phyloP scores from a whole-genome alignment of 441 rosid genomes.

The Arabidopsis hybrid region DNA sequence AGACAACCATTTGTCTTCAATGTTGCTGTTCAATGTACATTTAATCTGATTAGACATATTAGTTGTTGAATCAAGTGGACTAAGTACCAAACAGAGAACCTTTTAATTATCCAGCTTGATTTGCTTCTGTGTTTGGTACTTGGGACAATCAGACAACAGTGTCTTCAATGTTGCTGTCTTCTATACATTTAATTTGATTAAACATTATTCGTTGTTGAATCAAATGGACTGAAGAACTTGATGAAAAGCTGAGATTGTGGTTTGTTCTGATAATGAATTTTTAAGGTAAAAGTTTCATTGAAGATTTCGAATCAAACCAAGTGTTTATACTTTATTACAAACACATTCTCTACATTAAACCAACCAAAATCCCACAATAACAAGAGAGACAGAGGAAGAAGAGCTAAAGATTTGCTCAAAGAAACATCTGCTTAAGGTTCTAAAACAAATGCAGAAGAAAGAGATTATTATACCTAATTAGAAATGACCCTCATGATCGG shows the following conservation, averaged over 20 bases:
- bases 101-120: slow-evolving; percentile 28
- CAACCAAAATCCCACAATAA: not conserved
- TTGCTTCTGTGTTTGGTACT: not conserved
- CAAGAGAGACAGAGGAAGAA: slow-evolving; percentile 12
- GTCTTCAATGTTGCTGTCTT: not conserved
- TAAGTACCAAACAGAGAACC: no score
- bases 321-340: slow-evolving; percentile 37
- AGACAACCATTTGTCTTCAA: not conserved
- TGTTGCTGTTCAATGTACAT: not conserved
- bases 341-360: slow-evolving; percentile 34
- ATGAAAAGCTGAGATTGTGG: not conserved
- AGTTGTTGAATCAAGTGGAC: no score
- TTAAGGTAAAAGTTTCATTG: slow-evolving; percentile 4
- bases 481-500: not conserved
- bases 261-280: not conserved
- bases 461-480: slow-evolving; percentile 38
- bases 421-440: slow-evolving; percentile 22
- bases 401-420: slow-evolving; percentile 19
- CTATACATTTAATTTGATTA: not conserved
- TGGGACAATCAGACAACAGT: slow-evolving; percentile 12
- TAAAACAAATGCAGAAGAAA: slow-evolving; percentile 33
- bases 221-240: slow-evolving; percentile 6
- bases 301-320: slow-evolving; percentile 9
- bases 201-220: not conserved
- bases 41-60: not conserved